Base-by-base conservation (phyloP, 441 rosid genomes). In the Erysimum cheiri region DNA sequence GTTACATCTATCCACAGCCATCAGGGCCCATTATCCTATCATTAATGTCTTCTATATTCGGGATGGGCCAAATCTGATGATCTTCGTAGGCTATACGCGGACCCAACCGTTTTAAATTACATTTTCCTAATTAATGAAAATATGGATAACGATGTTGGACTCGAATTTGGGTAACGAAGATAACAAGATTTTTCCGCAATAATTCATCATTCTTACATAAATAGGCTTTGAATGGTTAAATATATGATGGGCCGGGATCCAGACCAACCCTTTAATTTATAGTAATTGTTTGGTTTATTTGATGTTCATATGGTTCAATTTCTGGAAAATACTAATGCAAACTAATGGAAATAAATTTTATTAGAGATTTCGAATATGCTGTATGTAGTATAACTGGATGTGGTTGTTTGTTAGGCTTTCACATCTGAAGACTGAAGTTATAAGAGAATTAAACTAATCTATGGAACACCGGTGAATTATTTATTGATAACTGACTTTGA, bases 131-230 rank as follows among this genome's bases (percentile, higher is more conserved):
- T 13, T 50, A 32, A 31, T 31, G 39, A 31, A 50, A 53, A 13
- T 54, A 14, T 31, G 29, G 13, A 26, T 7, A 15, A 5, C 56
- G 15, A 50, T 12, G 33, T 12, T 8, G 44, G 36, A 8, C 69
- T 64, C 26, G 29, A 53, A 33, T 64, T 15, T 62, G 31, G 55
- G 29, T 66, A 7, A 46, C 40, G 29, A 32, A 32, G 17, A 44
- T 10, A 35, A 58, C 31, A 17, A 1, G n/a, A 15, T 13, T 55
- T 17, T 13, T n/a, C 5, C 26, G 24, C 15, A 44, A 0, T 39
- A 26, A 12, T 4, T 11, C 5, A 58, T 40, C n/a, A 8, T 43
- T 14, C 24, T 8, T 44, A 17, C 17, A 26, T 6, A 50, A 8
- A 50, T 26, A 37, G 47, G 59, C 39, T 36, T 47, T 26, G 1